Percentiles rank a stretch among this genome's conserved stretches.
These are phyloP conservation scores for Orbilia oligospora DNA, from an alignment of 2,329 filamentous ascomycete species.

Conservation along the genomic window DNA sequence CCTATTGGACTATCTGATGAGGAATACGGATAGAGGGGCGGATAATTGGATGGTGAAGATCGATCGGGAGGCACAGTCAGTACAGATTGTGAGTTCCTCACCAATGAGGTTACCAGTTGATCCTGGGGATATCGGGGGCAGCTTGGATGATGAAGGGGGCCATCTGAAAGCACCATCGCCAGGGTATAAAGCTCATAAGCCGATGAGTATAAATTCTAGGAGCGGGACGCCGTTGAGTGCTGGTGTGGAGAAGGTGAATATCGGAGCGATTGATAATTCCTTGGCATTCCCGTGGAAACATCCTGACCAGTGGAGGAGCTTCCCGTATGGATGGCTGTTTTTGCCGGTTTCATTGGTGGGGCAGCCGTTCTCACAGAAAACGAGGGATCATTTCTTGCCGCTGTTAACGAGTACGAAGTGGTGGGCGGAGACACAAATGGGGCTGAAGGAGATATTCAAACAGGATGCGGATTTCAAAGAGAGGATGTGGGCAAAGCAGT, in stretches of 20 bases:
- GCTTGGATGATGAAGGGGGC: slow-evolving; percentile 63
- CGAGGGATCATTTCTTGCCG: slow-evolving; percentile 94
- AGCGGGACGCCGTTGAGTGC: slow-evolving; percentile 71
- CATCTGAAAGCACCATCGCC: slow-evolving; percentile 68
- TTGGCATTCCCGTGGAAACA: slow-evolving; percentile 99
- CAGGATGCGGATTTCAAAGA: slow-evolving; percentile 97
- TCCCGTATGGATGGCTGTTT: slow-evolving; percentile 98
- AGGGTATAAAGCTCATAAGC: slow-evolving; percentile 83
- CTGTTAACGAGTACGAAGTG: slow-evolving; percentile 93
- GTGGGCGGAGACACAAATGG: slow-evolving; percentile 95
- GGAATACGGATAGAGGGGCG: slow-evolving; percentile 94
- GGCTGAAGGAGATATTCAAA: slow-evolving; percentile 87
- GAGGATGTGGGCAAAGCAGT: slow-evolving; percentile 98
- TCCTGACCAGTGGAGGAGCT: slow-evolving; percentile 89
- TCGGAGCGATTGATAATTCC: slow-evolving; percentile 98
- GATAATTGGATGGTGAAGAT: slow-evolving; percentile 99
- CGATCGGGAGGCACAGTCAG: slow-evolving; percentile 84
- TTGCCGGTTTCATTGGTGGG: slow-evolving; percentile 96
- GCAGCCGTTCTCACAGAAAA: slow-evolving; percentile 93
- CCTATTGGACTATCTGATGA: slow-evolving; percentile 98
- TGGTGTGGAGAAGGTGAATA: slow-evolving; percentile 74
- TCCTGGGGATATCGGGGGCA: slow-evolving; percentile 66
- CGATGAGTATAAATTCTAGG: slow-evolving; percentile 81
- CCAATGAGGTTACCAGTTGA: slow-evolving; percentile 73
- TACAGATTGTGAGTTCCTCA: slow-evolving; percentile 87